These are phyloP conservation scores for Clarireedia homoeocarpa DNA, from an alignment of 2,329 filamentous ascomycete genomes.

Conservation along the genomic window DNA sequence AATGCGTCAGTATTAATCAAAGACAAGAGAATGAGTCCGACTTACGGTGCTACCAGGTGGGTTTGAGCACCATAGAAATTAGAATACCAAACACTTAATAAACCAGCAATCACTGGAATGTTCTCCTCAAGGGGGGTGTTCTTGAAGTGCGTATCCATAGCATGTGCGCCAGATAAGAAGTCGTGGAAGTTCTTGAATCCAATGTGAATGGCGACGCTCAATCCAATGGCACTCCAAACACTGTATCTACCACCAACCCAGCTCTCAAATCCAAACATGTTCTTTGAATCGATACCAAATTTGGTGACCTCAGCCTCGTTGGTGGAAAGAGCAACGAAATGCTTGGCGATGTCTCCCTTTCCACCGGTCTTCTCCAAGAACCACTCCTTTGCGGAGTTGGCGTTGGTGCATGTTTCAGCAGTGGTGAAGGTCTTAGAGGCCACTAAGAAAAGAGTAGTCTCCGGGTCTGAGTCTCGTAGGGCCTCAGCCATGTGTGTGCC, in stretches of 20 bases:
- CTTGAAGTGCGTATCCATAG: conserved; percentile 98
- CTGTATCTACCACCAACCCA: conserved; percentile 99
- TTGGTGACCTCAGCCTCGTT: conserved; percentile 94
- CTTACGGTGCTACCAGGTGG: conserved; percentile 88
- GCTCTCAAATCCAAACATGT: conserved; percentile 99
- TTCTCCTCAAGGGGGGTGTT: conserved; percentile 87
- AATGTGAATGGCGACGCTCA: conserved; percentile 90
- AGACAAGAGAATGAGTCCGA: conserved; percentile 20
- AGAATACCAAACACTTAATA: conserved; percentile 96
- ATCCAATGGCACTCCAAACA: conserved; percentile 96
- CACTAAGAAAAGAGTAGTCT: conserved; percentile 97
- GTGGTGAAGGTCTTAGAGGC: conserved; percentile 99
- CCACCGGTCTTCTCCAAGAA: conserved; percentile 75
- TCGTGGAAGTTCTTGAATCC: conserved; percentile 97
- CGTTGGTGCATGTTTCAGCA: conserved; percentile 93
- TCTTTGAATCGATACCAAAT: conserved; percentile 97
- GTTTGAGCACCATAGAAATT: conserved; percentile 99
- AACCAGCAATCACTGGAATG: conserved; percentile 85
- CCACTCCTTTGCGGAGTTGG: conserved; percentile 94
- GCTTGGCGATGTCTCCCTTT: conserved; percentile 89
- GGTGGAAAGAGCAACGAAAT: conserved; percentile 96
- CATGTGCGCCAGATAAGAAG: conserved; percentile 89
- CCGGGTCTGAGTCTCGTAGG: conserved; percentile 78
- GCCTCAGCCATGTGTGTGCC: conserved; percentile 97
- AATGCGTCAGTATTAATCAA: conserved; percentile 31